Base-by-base conservation (phyloP, 805 yeast species). In the Metschnikowia shivogae region DNA sequence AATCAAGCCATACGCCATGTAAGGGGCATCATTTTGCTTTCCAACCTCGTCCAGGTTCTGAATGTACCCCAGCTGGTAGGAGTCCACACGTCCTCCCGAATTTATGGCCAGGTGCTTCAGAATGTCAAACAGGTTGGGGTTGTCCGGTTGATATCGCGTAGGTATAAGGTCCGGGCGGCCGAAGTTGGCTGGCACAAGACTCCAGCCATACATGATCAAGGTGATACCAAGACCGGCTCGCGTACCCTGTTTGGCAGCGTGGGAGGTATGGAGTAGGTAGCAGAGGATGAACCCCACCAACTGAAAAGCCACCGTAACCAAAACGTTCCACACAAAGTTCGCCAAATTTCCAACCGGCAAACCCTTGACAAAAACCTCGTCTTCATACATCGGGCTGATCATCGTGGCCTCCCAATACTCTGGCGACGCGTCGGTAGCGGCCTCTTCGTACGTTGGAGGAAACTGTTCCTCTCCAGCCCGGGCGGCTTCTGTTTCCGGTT, bases 351-450 rank as follows among this genome's bases (percentile, higher is more conserved):
- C 99, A 27, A 92, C 98, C 0, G 99, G 98, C 53, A 93, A 71
- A 0, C 97, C 98, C 54, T 92, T 96, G 28, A 93, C 89, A 64
- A 88, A 88, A 14, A 93, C 83, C 63, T 92, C 98, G 60, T 93
- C 97, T 45, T 79, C 82, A 56, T 79, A 83, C 74, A 63, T 89
- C 5, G 95, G 86, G 5, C 88, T 78, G 60, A 89, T 75, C 34
- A 88, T 81, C 0, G 93, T 80, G 6, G 90, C 80, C 64, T 93
- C 99, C 95, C 97, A 93, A 65, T 93, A 93, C 33, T 96, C 96
- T 0, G 99, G 99, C 0, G 95, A 81, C 12, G 93, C 79, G 61
- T 93, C 99, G 3, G 89, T 85, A 0, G 96, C 88, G 0, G 96
- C 98, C 60, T 90, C 98, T 45, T 88, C 97, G 65, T 93, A 93